Evolutionary conservation across 805 yeast species (phyloP).

Genomic region (Schizosaccharomyces lindneri): DNA sequence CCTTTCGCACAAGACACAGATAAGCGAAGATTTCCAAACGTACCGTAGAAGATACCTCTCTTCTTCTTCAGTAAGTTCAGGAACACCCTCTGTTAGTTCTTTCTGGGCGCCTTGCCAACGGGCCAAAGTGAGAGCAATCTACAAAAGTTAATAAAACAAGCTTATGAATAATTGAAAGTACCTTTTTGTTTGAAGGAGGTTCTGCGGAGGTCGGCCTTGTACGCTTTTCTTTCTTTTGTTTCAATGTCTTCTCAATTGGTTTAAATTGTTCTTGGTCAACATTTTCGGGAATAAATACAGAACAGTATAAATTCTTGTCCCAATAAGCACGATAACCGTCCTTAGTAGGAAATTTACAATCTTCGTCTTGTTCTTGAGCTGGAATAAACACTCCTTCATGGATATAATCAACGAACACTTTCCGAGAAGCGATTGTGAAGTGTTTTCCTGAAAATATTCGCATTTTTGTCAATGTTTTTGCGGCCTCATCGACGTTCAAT

Average conservation of each 20-base stretch:
- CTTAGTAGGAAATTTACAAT: not conserved
- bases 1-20: not conserved
- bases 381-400: not conserved
- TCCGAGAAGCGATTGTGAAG: not conserved
- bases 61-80: not conserved
- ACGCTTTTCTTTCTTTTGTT: not conserved
- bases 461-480: not conserved
- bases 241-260: not conserved
- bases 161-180: not conserved
- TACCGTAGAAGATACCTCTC: not conserved
- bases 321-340: not conserved
- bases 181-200: not conserved
- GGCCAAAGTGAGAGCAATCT: not conserved
- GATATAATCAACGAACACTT: not conserved
- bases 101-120: not conserved
- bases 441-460: not conserved
- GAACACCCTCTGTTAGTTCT: not conserved
- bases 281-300: not conserved
- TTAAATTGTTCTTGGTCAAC: not conserved
- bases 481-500: not conserved
- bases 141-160: not conserved
- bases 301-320: not conserved
- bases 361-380: not conserved
- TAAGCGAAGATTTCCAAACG: not conserved
- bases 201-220: not conserved